A percentile compares a stretch with the other conserved stretches of the same genome.
These are phyloP conservation scores for Nannochloris sp. DNA, from an alignment of 139 green algal genomes.

Conservation along the genomic window DNA sequence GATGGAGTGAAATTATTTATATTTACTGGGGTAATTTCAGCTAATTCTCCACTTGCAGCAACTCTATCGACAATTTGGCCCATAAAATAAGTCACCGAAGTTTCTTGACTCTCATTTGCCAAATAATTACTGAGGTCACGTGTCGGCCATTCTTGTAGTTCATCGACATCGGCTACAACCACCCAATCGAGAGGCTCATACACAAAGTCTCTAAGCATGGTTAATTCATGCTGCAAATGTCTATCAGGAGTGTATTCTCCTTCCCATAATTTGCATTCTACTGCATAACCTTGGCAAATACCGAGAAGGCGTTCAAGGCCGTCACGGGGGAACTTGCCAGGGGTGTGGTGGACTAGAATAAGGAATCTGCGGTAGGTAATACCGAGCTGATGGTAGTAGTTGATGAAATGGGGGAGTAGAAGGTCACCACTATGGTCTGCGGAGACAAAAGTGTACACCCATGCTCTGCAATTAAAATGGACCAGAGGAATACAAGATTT, in stretches of 20 bases:
- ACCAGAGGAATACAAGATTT: too few relatives aligned
- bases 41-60: conserved; percentile 10
- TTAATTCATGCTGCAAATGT: conserved; percentile 17
- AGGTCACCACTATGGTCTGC: conserved; percentile 33
- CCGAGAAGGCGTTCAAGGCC: conserved; percentile 12
- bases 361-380: conserved; percentile 31
- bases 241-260: conserved; percentile 20
- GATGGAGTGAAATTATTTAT: too few relatives aligned
- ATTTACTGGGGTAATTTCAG: conserved; percentile 1
- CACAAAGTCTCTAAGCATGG: conserved; percentile 28
- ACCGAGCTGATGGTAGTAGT: conserved; percentile 37
- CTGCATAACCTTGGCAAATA: conserved; percentile 16
- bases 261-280: conserved; percentile 34
- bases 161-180: conserved; percentile 35
- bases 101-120: conserved; percentile 1
- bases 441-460: conserved; percentile 40
- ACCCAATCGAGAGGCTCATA: conserved; percentile 35
- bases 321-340: conserved; percentile 1
- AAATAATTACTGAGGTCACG: conserved; percentile 16
- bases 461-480: too few relatives aligned
- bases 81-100: conserved; percentile 8
- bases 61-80: conserved; percentile 28
- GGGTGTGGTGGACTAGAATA: conserved; percentile 41
- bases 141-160: conserved; percentile 33
- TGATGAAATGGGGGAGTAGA: conserved; percentile 42